Evolutionary conservation across 805 yeast species (phyloP), one percentile per base, ranked within the genome.

Genomic region (Sugiyamaella mastotermitis): DNA sequence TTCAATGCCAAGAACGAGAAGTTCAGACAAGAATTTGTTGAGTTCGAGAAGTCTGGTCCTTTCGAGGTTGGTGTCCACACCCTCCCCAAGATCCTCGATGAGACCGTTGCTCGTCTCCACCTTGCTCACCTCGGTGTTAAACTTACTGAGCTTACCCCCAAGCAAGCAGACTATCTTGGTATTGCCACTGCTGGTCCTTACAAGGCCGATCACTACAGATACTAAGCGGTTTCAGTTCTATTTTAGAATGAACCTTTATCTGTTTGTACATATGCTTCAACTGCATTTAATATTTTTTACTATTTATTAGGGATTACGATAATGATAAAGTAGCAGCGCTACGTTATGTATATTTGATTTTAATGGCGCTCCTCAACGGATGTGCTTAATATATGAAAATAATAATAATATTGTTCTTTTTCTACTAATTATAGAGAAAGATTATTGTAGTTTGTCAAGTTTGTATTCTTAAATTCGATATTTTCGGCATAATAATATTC

Each of bases 191-290:
- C 80, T 66, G 98, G 98, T 75, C 98, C 98, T 58, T 90, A 60
- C 94, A 90, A 90, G 82, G 81, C 95, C 61, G 97, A 90, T 58
- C 84, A 81, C 74, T 90, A 90, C 94, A 84, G 97, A 76, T 90
- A 90, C 75, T 90, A 85, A 71, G 52, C 46, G 41, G 26, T 22
- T 22, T 16, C 30, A 21, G n/a, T 20, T 4, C 18, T 14, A 31
- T 10, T 10, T 4, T 13, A 16, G n/a, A 7, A 3, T 22, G 11
- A 27, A 5, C 19, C 13, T 13, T 23, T 20, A 8, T 25, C 17
- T 23, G n/a, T 20, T 33, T 44, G 50, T 40, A 40, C 22, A 44
- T 46, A 42, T 50, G 57, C 57, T 45, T 53, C 57, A 53, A 53
- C 56, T 48, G 57, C 57, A 53, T 43, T 30, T 28, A 26, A 19